Evolutionary conservation across 306 rosid species (phyloP), one percentile per base, ranked within the genome.

Genomic region (Medicago truncatula): DNA sequence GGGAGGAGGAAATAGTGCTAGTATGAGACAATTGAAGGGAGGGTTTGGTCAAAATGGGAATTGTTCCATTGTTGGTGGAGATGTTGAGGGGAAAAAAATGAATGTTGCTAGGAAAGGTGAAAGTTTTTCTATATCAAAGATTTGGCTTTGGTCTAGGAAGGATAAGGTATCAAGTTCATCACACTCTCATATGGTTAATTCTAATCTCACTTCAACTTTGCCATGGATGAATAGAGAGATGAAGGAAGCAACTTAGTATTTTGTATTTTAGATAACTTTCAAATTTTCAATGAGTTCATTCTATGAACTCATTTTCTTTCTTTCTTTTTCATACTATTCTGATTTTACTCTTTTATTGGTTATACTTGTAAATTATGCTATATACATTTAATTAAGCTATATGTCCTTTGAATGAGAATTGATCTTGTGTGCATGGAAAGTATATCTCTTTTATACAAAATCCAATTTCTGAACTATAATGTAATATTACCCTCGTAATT

Each of bases 61-160:
- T 82, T 74, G 79, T 40, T 72, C 81, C 16, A 46, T 58, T 76
- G 96, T 87, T 76, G 90, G 84, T 52, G 92, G 88, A 62, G 80
- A 67, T 50, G 91, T 73, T 50, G 97, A 93, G 60, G 93, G 88
- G 57, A 84, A 89, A 71, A 93, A 82, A 64, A 83, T 93, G 43
- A 89, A 84, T 74, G 73, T 76, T 76, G 91, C 85, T 43, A 83
- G 93, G 70, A 93, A 91, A 91, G 96, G 91, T 43, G 97, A 93
- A 50, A 93, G 98, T 83, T 89, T 87, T 79, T 93, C 98, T 77
- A 90, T 91, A 60, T 93, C 98, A 59, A 91, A 93, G 82, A 87
- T 93, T 81, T 94, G 98, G 97, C 83, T 80, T n/a, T 91, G 98
- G 98, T 87, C 97, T 46, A 91, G 64, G 88, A 91, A 94, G 77